Conservation (phyloP, 2,329 filamentous ascomycete genomes). For the Microcera coccophila region DNA sequence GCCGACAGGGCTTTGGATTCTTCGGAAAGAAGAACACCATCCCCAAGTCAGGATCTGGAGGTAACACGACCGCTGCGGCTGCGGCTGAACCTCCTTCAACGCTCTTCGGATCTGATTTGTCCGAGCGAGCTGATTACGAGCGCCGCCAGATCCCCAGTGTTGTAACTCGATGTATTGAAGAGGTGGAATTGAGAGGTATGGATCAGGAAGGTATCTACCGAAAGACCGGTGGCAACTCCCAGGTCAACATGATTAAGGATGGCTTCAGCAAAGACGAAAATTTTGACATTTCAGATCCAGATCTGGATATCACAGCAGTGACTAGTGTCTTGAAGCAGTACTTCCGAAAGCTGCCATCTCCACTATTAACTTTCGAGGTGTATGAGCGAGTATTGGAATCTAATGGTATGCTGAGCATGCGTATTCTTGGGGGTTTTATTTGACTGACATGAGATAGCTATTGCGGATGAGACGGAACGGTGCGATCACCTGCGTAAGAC, state of each 20-base stretch:
- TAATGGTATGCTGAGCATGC: conserved; percentile 52
- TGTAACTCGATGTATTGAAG: conserved; percentile 89
- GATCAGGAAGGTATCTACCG: conserved; percentile 96
- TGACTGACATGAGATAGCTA: conserved; percentile 43
- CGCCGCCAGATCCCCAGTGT: conserved; percentile 85
- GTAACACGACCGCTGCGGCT: conserved; percentile 39
- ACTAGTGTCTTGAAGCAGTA: conserved; percentile 97
- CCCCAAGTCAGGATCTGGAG: conserved; percentile 49
- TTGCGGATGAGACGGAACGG: conserved; percentile 63
- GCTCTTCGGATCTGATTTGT: conserved; percentile 86
- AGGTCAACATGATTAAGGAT: conserved; percentile 84
- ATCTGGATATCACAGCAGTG: conserved; percentile 92
- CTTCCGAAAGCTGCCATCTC: conserved; percentile 86
- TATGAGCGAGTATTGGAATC: conserved; percentile 88
- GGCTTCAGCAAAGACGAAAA: conserved; percentile 85
- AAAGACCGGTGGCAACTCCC: conserved; percentile 89
- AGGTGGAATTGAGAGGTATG: conserved; percentile 95
- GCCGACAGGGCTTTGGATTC: conserved; percentile 65
- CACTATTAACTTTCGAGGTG: conserved; percentile 85
- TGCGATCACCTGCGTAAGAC: conserved; percentile 68
- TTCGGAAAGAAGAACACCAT: conserved; percentile 58
- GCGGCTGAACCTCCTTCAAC: conserved; percentile 52
- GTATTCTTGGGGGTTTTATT: background rate
- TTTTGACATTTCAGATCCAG: conserved; percentile 89
- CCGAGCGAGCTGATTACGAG: conserved; percentile 81